A percentile compares a stretch with the other conserved stretches of the same genome.
Conservation (phyloP, 2,329 filamentous ascomycete species). For the Pseudocercospora musae region DNA sequence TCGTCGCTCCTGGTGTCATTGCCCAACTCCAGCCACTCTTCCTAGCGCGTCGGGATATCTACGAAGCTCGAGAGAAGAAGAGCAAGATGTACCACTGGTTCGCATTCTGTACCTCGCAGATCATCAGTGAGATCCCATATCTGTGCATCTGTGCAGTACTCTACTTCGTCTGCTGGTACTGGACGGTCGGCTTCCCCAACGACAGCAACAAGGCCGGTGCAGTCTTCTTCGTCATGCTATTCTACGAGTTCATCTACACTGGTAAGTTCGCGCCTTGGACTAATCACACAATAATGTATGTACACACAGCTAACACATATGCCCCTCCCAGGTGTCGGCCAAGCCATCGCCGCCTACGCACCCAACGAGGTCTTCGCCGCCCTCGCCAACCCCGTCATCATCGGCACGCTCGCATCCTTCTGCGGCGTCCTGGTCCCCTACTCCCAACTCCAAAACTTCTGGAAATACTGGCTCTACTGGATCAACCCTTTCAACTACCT, state of each 20-base stretch:
- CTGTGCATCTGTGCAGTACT: constrained; percentile 58
- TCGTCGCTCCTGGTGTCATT: constrained; percentile 45
- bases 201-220: constrained; percentile 49
- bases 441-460: constrained; percentile 34
- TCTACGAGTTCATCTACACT: constrained; percentile 57
- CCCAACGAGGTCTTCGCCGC: constrained; percentile 47
- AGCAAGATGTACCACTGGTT: constrained; percentile 73
- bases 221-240: constrained; percentile 44
- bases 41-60: constrained; percentile 56
- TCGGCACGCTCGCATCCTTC: constrained; percentile 34
- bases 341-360: constrained; percentile 51
- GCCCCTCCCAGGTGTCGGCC: constrained; percentile 45
- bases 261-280: constrained; percentile 12
- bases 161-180: constrained; percentile 42
- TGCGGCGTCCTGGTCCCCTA: constrained; percentile 38
- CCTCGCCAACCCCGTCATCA: constrained; percentile 42
- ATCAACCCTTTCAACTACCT: constrained; percentile 45
- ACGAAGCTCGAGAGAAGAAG: constrained; percentile 59
- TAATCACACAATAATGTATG: background rate
- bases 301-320: background rate
- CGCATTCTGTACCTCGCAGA: constrained; percentile 66
- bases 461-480: constrained; percentile 42
- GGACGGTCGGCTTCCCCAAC: constrained; percentile 42
- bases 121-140: constrained; percentile 68
- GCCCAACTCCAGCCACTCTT: constrained; percentile 60